phyloP scores from a whole-genome alignment of 140 eudicot genomes.

The Senecio squalidus region DNA sequence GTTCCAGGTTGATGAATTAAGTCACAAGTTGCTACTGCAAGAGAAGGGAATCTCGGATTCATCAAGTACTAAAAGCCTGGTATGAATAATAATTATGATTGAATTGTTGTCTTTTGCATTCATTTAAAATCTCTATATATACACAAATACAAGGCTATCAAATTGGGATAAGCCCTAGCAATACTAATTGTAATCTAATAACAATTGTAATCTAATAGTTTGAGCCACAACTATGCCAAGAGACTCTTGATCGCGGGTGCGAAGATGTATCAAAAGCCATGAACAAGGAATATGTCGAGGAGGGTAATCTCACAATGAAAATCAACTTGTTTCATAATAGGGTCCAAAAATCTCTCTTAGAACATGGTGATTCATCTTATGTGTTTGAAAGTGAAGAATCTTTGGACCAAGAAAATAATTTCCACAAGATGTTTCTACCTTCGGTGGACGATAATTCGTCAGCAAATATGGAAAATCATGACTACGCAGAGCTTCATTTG shows the following conservation, averaged over 20 bases:
- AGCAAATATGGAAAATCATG: slow-evolving; percentile 31
- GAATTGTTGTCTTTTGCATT: no score
- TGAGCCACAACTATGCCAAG: slow-evolving; percentile 26
- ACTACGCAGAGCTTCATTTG: slow-evolving; percentile 20
- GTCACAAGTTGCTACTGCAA: slow-evolving; percentile 44
- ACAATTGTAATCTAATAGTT: no score
- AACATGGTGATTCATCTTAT: slow-evolving; percentile 55
- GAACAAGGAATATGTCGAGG: not conserved
- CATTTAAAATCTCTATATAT: no score
- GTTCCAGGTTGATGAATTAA: slow-evolving; percentile 54
- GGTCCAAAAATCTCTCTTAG: slow-evolving; percentile 26
- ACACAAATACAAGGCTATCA: no score
- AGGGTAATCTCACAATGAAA: slow-evolving; percentile 19
- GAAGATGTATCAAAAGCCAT: slow-evolving; percentile 24
- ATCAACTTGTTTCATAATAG: slow-evolving; percentile 30
- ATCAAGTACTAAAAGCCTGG: no score
- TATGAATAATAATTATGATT: no score
- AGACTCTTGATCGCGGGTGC: slow-evolving; percentile 20
- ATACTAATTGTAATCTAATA: no score
- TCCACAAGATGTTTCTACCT: slow-evolving; percentile 26
- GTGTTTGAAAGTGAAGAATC: slow-evolving; percentile 58
- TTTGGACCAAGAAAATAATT: slow-evolving; percentile 52
- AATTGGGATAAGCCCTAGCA: no score
- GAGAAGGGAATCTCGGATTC: slow-evolving; percentile 36
- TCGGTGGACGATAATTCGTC: slow-evolving; percentile 19